A percentile compares a stretch with the other conserved stretches of the same genome.
Conservation (phyloP, 1,284 basidiomycete genomes). For the Austroboletus novae-zelandiae region DNA sequence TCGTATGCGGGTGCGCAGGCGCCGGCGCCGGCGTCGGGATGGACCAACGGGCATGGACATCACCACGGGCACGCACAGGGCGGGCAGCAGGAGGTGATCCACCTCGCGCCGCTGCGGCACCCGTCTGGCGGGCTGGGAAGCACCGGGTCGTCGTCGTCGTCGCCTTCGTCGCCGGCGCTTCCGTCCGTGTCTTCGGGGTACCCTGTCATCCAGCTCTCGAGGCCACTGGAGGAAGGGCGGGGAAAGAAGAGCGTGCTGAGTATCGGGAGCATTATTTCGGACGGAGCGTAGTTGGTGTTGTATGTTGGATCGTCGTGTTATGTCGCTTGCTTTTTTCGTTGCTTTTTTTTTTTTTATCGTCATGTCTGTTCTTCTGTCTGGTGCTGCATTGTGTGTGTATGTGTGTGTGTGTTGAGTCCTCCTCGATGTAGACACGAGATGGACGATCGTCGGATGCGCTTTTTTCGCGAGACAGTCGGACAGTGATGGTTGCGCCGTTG, state of each 20-base stretch:
- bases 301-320: neutral
- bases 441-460: too few relatives aligned
- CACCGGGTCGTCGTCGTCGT: constrained; percentile 17
- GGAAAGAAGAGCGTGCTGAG: constrained; percentile 67
- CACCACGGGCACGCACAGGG: constrained; percentile 9
- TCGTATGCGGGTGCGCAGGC: too few relatives aligned
- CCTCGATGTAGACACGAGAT: too few relatives aligned
- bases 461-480: too few relatives aligned
- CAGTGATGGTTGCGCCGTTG: too few relatives aligned
- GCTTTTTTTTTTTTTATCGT: too few relatives aligned
- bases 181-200: constrained; percentile 24
- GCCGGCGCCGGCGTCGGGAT: neutral
- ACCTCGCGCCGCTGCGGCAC: constrained; percentile 53
- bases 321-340: too few relatives aligned
- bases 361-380: too few relatives aligned
- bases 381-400: too few relatives aligned
- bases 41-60: constrained; percentile 13
- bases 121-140: constrained; percentile 6
- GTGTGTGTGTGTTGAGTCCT: too few relatives aligned
- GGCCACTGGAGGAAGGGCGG: constrained; percentile 5
- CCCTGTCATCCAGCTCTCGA: constrained; percentile 33
- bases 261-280: constrained; percentile 71
- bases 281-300: constrained; percentile 14
- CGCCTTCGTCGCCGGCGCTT: constrained; percentile 28
- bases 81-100: constrained; percentile 43